Base-by-base conservation (phyloP, 192 early-diverging fungal species). In the Backusella tarrabulga region DNA sequence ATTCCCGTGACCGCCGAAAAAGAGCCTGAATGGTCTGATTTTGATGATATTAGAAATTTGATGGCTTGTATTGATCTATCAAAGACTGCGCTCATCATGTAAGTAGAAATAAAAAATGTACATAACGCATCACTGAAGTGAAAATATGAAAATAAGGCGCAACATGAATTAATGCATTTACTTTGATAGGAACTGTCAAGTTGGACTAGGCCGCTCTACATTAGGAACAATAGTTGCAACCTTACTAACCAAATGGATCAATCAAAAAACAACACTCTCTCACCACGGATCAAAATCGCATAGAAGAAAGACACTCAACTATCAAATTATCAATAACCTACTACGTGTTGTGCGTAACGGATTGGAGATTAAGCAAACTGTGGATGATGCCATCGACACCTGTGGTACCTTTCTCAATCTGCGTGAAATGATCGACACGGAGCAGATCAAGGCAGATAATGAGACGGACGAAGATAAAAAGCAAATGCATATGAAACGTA, bases 131-230 rank as follows among this genome's bases (percentile, higher is more conserved):
- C 38, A 11, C 11, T 3, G 34, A 3, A 32, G 32, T 32, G 32
- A 32, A 1, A 32, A 32, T 32, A 32, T 32, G 34, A 34, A 21
- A 54, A 34, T 8, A 50, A 29, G 21, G 0, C 9, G 3, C 11
- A 40, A 40, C 3, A 9, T 40, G 38, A 40, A 1, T 32, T 32
- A 32, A 71, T 70, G 15, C 7, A 68, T 69, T 34, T 69, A 68
- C 15, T 68, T 8, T 19, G 17, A 73, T 73, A 83, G 81, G 15
- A 91, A 91, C 66, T 91, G 89, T 79, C 91, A 92, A 79, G 80
- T 91, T 21, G 89, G 91, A 1, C 36, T 88, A 11, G 91, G 91
- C 8, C 84, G 91, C 17, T 90, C 89, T n/a, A 91, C 91, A 11
- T 79, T 83, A 36, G 81, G 81, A 6, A 83, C 82, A 19, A 79